Percentiles rank a stretch among this genome's conserved stretches.
phyloP scores from a whole-genome alignment of 1,139 yeast genomes.

The Pichia sp. region DNA sequence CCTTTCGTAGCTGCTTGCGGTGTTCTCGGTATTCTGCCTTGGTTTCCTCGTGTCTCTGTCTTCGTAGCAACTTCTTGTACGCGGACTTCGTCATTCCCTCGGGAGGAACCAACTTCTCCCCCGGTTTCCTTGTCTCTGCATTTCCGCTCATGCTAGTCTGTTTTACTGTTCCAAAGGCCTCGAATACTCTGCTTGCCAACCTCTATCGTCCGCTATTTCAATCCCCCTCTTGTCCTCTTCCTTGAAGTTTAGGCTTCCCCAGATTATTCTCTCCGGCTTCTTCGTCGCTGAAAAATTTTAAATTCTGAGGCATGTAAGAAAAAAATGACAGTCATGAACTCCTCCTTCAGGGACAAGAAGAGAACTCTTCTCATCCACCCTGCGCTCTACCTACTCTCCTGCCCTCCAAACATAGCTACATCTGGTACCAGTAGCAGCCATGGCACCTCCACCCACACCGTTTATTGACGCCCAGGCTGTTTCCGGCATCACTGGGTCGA shows the following conservation, averaged over 20 bases:
- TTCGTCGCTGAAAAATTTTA: background rate
- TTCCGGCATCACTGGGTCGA: constrained; percentile 85
- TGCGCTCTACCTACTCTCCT: background rate
- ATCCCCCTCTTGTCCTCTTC: background rate
- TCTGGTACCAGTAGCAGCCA: constrained; percentile 6
- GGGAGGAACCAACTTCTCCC: constrained; percentile 43
- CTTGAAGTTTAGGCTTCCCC: background rate
- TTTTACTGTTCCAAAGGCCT: too few relatives aligned
- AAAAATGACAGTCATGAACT: background rate
- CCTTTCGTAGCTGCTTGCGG: constrained; percentile 53
- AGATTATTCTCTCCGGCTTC: background rate
- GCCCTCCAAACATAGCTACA: background rate
- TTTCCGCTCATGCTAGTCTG: constrained; percentile 7
- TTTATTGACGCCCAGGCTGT: constrained; percentile 70
- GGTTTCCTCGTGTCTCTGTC: constrained; percentile 57
- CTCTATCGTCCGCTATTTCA: too few relatives aligned
- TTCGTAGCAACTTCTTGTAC: constrained; percentile 68
- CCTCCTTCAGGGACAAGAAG: background rate
- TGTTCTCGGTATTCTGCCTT: constrained; percentile 53
- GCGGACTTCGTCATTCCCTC: constrained; percentile 83
- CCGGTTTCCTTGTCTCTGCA: constrained; percentile 13
- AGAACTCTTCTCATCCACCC: background rate
- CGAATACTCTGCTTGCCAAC: background rate
- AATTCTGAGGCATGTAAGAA: background rate
- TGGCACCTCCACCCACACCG: constrained; percentile 59